Base-by-base conservation (phyloP, 2,329 filamentous ascomycete species). In the Claviceps sp. region DNA sequence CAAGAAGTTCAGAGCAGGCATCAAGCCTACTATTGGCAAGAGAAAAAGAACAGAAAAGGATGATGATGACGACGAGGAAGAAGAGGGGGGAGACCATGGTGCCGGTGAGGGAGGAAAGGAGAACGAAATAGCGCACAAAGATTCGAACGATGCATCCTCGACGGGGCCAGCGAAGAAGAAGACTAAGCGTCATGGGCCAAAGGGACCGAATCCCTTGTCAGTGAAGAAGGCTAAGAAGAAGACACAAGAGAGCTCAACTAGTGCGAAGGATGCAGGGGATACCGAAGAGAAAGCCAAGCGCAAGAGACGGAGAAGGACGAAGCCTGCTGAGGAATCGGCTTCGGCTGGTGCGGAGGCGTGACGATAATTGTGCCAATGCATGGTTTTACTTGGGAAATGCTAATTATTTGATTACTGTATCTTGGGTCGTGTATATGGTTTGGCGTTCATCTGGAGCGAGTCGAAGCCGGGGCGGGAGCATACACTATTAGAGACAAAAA, bases 1-100 rank as follows among this genome's bases (percentile, higher is more conserved):
- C 59, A 75, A 74, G 52, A 94, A 94, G 68, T 86, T 90, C 61
- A 77, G 82, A 56, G 75, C 78, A 17, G 86, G 85, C 46, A 68
- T 89, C 57, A 83, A 79, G 65, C 72, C 71, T 57, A 61, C 64
- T 54, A 57, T 64, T 52, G 66, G 63, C 49, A 80, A 73, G 71
- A 74, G 69, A 63, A 83, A 74, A 67, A 68, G 77, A 52, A 68
- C 66, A n/a, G 70, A 67, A 2, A 66, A 68, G 4, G 68, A 68
- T 16, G 42, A 22, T 7, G 42, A 7, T 14, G 11, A 26, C 5
- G 42, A 43, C 40, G 40, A 43, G 17, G 20, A 43, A 11, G 20
- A 44, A 2, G 66, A 67, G 16, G 42, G 4, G 22, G 67, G n/a
- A 8, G 38, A 52, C 2, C 56, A 58, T 5, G 42, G 20, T 22